A percentile compares a stretch with the other conserved stretches of the same genome.
Evolutionary conservation across 148 eudicot species (phyloP).

Genomic region (Chenopodium quinoa): DNA sequence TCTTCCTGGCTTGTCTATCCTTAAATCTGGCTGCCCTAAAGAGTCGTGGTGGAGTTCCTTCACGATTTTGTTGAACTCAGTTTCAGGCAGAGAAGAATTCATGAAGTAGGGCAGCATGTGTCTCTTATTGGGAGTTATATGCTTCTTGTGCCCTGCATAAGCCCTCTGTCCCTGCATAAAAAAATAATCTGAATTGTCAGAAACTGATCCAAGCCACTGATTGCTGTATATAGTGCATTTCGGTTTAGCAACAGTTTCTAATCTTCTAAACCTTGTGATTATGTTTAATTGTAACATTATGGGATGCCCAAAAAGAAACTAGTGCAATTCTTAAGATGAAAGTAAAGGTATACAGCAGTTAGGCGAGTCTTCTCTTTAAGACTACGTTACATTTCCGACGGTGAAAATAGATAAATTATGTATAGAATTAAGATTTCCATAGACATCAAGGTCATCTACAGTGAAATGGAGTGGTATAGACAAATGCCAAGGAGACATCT

Average conservation of each 20-base stretch:
- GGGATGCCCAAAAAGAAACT: too few species aligned
- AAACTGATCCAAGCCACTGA: not conserved
- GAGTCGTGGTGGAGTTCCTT: conserved; percentile 74
- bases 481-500: too few species aligned
- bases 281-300: too few species aligned
- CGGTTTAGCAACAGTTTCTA: not conserved
- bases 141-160: conserved; percentile 87
- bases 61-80: conserved; percentile 63
- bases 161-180: conserved; percentile 81
- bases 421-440: too few species aligned
- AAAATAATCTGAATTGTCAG: not conserved
- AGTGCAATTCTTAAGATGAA: too few species aligned
- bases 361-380: too few species aligned
- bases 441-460: too few species aligned
- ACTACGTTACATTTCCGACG: too few species aligned
- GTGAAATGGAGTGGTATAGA: too few species aligned
- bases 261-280: too few species aligned
- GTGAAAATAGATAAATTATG: too few species aligned
- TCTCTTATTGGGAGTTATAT: conserved; percentile 89
- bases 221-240: not conserved
- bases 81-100: conserved; percentile 68
- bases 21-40: conserved; percentile 81
- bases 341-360: too few species aligned
- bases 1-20: conserved; percentile 71
- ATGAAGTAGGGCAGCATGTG: conserved; percentile 80